Base-by-base conservation (phyloP, 345 rosid genomes). In the Litchi chinensis region DNA sequence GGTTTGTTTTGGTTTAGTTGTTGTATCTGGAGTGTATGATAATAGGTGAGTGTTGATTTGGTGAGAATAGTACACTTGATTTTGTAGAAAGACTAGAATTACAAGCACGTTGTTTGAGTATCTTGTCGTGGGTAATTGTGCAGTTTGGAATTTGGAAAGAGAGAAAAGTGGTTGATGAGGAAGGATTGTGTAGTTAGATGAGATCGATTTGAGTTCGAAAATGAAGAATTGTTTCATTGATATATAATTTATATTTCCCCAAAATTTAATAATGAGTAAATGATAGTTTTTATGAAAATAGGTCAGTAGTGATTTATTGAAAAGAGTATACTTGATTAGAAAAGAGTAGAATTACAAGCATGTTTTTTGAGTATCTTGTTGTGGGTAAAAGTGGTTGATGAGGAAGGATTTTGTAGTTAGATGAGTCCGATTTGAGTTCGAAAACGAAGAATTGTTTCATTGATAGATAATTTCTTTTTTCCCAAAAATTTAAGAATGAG, bases 351-450 rank as follows among this genome's bases (percentile, higher is more conserved):
- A 54, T 16, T 32, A 54, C 59, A 54, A 15, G 59, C 79, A 90
- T 95, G 97, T 95, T 77, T 3, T 68, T 8, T 32, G 37, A 32
- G 37, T 32, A 32, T 32, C 37, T 32, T 32, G 3, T 32, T 32
- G 3, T 32, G 37, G n/a, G 8, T 19, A 50, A n/a, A 15, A 50
- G 62, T 70, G 15, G 13, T 52, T 71, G 3, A 3, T 2, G 4
- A 46, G 59, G 11, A 48, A 57, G 65, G 10, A 11, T 1, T 28
- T 54, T 71, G 6, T 19, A 56, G 15, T 56, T 52, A 18, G 32
- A 24, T 37, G 56, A 16, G 8, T 41, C 1, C 13, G 41, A 54
- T 37, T 10, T 56, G 62, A n/a, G 48, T 32, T 1, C 16, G 3
- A 10, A 54, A 54, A 56, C 7, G 26, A 18, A 73, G 32, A 39